Evolutionary conservation across 148 eudicot genomes (phyloP), one percentile per base, ranked within the genome.

Genomic region (Camellia lanceoleosa): DNA sequence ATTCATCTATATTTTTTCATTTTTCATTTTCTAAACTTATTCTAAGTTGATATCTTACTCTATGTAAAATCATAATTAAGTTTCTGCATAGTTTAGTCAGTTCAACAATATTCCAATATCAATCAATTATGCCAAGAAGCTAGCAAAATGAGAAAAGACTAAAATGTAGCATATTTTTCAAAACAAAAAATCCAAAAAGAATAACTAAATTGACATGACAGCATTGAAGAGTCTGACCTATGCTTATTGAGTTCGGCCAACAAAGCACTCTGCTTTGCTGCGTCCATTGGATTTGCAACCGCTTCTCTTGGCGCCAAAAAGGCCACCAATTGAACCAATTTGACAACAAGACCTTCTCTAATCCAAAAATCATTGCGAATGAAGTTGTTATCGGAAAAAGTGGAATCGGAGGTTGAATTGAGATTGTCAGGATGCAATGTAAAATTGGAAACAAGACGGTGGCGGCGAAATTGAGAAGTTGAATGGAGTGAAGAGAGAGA

Each of bases 201-300:
- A 4, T n/a, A 71, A 3, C 15, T 3, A 71, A 49, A 71, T 4
- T 20, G n/a, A n/a, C n/a, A n/a, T n/a, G 52, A 74, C 12, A 58
- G 0, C 20, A 66, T 5, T 66, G 63, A 66, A 77, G 18, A 14
- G 60, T 52, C 54, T 63, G 77, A 96, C 99, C 92, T 93, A 73
- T 92, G 92, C 85, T 92, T 93, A 77, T 92, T 92, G 42, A 96
- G 98, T 87, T 96, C 98, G 46, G 89, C 85, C 84, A 96, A 84
- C 75, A 23, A 86, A 65, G 91, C 92, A 69, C 86, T 82, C 78
- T 93, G 99, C 86, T 80, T 84, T 0, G n/a, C 87, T 13, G 98
- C 90, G 83, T 95, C 98, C 79, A n/a, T 82, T 1, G 97, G 99
- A 83, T 91, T 89, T 0, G 90, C 93, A 84, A 77, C 79, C 88